Base-by-base conservation (phyloP, 495 filamentous ascomycete genomes). In the Mytilinidion resinicola region DNA sequence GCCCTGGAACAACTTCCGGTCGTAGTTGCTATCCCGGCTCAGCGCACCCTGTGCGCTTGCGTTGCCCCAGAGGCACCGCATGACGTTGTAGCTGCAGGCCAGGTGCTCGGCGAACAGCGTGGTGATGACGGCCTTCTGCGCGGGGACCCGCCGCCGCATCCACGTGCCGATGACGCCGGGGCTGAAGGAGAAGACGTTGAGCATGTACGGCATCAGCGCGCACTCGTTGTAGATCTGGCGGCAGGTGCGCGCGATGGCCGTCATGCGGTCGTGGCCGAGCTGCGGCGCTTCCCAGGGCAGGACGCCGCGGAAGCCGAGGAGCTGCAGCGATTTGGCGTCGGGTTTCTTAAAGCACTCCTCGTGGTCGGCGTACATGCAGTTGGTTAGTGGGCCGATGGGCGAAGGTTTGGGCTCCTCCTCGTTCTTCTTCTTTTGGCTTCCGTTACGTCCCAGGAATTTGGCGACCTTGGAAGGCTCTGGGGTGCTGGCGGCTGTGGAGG, bases 141-240 rank as follows among this genome's bases (percentile, higher is more conserved):
- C 42, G 15, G 15, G 15, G 15, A 15, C 14, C 9, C 42, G 15
- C 15, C 20, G 15, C 42, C n/a, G 15, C 42, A 46, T 46, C 42
- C 42, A 46, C 20, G 15, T 15, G 1, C 12, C 42, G 15, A 46
- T 15, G 20, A 15, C 42, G 15, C 42, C 12, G 2, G 12, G 42
- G 42, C 42, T 20, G 12, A 46, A 46, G 14, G 42, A 54, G 30
- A 61, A 61, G 5, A 35, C 34, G 47, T 56, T 61, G 3, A 56
- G 52, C 11, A 20, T 34, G 35, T 42, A 61, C 14, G 44, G 53
- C 19, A 56, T 21, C 9, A 56, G 9, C 3, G 51, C 53, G 7
- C 43, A 34, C 36, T 61, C 59, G 21, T 20, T 11, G 53, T 56
- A 56, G 20, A 51, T 61, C 50, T 61, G 59, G 41, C 59, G 44